Conservation (phyloP, 352 stramenopile species). For the Phytophthora lateralis region DNA sequence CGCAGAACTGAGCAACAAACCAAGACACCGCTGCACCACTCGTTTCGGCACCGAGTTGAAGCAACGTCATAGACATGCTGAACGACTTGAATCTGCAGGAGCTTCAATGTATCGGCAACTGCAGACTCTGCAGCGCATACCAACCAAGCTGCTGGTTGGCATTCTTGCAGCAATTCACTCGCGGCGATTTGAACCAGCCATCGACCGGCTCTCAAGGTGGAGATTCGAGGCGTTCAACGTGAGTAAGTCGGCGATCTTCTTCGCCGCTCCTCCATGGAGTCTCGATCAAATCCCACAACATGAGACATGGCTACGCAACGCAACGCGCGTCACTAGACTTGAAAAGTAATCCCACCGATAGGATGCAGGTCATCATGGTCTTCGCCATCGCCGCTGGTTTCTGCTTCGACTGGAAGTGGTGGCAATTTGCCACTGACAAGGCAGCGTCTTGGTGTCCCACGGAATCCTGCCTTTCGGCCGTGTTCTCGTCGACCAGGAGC, state of each 20-base stretch:
- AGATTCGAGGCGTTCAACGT: slow-evolving; percentile 12
- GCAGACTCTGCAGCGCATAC: not conserved
- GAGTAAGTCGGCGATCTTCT: not conserved
- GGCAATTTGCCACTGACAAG: too few relatives aligned
- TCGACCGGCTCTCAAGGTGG: slow-evolving; percentile 3
- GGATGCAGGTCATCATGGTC: slow-evolving; percentile 7
- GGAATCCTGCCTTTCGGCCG: not conserved
- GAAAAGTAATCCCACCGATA: slow-evolving; percentile 14
- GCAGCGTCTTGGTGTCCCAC: not conserved
- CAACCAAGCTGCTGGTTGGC: not conserved
- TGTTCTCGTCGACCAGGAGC: not conserved
- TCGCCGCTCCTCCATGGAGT: not conserved
- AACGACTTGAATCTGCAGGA: slow-evolving; percentile 25
- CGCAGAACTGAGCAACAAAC: not conserved
- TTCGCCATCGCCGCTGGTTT: too few relatives aligned
- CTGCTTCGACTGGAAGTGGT: too few relatives aligned
- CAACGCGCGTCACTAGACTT: not conserved
- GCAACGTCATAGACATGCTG: slow-evolving; percentile 5
- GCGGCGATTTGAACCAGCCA: slow-evolving; percentile 3
- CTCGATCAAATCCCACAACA: slow-evolving; percentile 8
- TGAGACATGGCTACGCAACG: slow-evolving; percentile 2
- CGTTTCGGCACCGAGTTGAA: slow-evolving; percentile 10
- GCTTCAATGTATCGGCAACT: slow-evolving; percentile 20
- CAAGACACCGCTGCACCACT: slow-evolving; percentile 4
- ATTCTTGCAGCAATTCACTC: slow-evolving; percentile 26